These are phyloP conservation scores for Coemansia sp. DNA, from an alignment of 371 early-diverging fungal genomes.

Conservation along the genomic window DNA sequence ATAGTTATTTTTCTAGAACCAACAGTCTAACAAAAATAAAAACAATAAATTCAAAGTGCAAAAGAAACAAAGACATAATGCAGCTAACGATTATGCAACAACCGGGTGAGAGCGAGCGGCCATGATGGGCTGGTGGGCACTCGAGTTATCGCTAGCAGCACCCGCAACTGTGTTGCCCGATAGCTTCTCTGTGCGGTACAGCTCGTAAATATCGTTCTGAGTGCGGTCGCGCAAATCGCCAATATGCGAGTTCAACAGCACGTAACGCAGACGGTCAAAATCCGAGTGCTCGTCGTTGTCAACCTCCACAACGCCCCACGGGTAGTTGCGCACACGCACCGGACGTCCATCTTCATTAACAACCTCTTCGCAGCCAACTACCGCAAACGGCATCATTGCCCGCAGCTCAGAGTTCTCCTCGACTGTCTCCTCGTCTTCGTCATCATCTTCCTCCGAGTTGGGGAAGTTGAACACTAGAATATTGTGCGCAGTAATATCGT, in stretches of 20 bases:
- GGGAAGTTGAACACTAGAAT: conserved; percentile 89
- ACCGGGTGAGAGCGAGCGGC: conserved; percentile 20
- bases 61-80: neutral
- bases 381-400: conserved; percentile 90
- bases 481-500: conserved; percentile 87
- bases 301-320: conserved; percentile 99
- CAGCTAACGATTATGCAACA: conserved; percentile 12
- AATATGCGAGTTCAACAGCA: conserved; percentile 88
- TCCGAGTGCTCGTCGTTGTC: conserved; percentile 92
- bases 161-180: conserved; percentile 13
- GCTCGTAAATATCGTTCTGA: conserved; percentile 73
- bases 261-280: conserved; percentile 91
- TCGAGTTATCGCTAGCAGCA: neutral
- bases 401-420: conserved; percentile 94
- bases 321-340: conserved; percentile 94
- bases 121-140: conserved; percentile 2
- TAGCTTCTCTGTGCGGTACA: conserved; percentile 94
- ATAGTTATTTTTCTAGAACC: too few relatives aligned
- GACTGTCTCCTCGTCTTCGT: conserved; percentile 77
- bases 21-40: neutral
- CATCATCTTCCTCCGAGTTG: conserved; percentile 62
- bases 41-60: neutral
- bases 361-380: conserved; percentile 94
- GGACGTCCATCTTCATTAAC: conserved; percentile 59
- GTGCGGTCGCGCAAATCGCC: conserved; percentile 92